phyloP scores from a whole-genome alignment of 2,329 filamentous ascomycete genomes.

The Aaosphaeria arxii region DNA sequence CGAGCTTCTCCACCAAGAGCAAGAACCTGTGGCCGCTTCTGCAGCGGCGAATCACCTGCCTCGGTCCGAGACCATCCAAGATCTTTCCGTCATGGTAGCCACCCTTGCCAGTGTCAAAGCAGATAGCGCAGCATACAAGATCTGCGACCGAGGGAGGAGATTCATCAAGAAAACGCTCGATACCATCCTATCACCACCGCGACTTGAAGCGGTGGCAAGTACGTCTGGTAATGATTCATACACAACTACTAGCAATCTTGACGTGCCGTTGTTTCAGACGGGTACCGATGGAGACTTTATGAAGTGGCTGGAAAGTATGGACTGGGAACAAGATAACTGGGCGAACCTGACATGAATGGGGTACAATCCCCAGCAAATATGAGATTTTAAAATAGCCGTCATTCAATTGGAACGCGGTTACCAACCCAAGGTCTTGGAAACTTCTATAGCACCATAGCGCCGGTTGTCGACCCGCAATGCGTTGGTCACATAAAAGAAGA shows the following conservation, averaged over 20 bases:
- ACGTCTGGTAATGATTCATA: slow-evolving; percentile 2
- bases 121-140: slow-evolving; percentile 39
- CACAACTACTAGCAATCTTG: slow-evolving; percentile 13
- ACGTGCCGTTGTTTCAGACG: slow-evolving; percentile 29
- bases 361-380: no score
- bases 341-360: no score
- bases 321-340: slow-evolving; percentile 38
- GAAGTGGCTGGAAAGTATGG: slow-evolving; percentile 43
- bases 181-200: slow-evolving; percentile 36
- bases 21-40: slow-evolving; percentile 17
- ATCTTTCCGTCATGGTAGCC: slow-evolving; percentile 45
- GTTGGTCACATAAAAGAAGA: no score
- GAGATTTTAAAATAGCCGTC: no score
- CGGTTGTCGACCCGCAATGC: no score
- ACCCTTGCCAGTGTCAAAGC: slow-evolving; percentile 38
- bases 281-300: slow-evolving; percentile 44
- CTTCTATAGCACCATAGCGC: no score
- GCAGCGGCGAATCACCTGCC: slow-evolving; percentile 32
- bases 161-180: slow-evolving; percentile 44
- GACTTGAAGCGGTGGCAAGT: slow-evolving; percentile 2
- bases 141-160: slow-evolving; percentile 40
- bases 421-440: no score
- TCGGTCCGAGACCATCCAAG: slow-evolving; percentile 45
- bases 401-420: no score
- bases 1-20: slow-evolving; percentile 44